A percentile compares a stretch with the other conserved stretches of the same genome.
phyloP scores from a whole-genome alignment of 306 rosid genomes.

The Begonia peltatifolia region DNA sequence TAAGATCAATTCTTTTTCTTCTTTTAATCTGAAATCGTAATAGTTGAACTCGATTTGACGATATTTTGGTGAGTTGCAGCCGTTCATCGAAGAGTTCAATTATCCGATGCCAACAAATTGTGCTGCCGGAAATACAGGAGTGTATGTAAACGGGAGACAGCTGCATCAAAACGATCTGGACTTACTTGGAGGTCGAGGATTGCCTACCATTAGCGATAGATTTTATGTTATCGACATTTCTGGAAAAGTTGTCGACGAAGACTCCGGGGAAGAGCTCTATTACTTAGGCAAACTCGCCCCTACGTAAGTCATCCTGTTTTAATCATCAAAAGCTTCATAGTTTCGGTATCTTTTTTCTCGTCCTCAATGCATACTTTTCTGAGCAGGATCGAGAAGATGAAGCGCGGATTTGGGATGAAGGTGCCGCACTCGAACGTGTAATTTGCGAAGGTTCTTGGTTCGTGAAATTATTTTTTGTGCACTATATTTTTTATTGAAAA shows the following conservation, averaged over 20 bases:
- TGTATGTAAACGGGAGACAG: constrained; percentile 34
- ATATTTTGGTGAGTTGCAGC: constrained; percentile 19
- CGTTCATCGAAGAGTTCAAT: constrained; percentile 33
- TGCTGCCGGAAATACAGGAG: constrained; percentile 33
- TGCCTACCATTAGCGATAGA: constrained; percentile 21
- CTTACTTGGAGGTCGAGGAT: constrained; percentile 29
- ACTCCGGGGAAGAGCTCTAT: constrained; percentile 20
- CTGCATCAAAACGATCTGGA: constrained; percentile 35
- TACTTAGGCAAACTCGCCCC: constrained; percentile 40
- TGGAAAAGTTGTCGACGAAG: constrained; percentile 30
- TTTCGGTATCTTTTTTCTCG: no score
- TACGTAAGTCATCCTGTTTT: constrained; percentile 18
- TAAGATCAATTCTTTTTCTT: constrained; percentile 8
- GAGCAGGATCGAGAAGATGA: constrained; percentile 24
- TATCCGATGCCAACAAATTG: constrained; percentile 32
- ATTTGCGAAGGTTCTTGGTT: no score
- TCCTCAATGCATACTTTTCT: background rate
- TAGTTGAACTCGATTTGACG: background rate
- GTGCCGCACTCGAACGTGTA: constrained; percentile 7
- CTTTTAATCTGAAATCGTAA: no score
- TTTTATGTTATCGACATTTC: constrained; percentile 24
- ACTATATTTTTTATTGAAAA: no score
- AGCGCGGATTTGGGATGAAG: constrained; percentile 42
- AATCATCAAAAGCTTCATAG: no score
- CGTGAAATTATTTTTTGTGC: no score